Evolutionary conservation across 2,329 filamentous ascomycete species (phyloP), one percentile per base, ranked within the genome.

Genomic region (Rutstroemia sp.): DNA sequence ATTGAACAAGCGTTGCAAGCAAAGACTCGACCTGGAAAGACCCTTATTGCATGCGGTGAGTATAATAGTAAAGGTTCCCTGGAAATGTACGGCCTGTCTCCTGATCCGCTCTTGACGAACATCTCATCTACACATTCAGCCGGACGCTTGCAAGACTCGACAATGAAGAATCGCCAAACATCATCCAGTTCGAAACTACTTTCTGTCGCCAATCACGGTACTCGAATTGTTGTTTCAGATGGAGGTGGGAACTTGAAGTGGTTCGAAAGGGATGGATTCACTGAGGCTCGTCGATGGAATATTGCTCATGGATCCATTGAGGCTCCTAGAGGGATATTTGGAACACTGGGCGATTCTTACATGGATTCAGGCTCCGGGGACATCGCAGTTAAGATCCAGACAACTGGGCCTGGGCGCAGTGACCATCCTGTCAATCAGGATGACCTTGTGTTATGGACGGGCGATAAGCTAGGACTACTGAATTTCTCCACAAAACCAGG

Each of bases 51-150:
- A 2, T 89, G 88, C 41, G 92, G 92, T 5, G 89, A 92, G 68
- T 96, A 96, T 74, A 95, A 94, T 64, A 90, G 87, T 34, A 92
- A 94, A 70, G 92, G 92, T 0, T 92, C 88, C 0, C 75, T 97
- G 2, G 92, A 97, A 67, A 74, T 96, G n/a, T 96, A 95, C 70
- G 83, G 84, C 14, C 72, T 90, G 1, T 75, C 73, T 23, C 72
- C 71, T 53, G 64, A 63, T 12, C 60, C 59, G 53, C 58, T 59
- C 18, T 37, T 61, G 14, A 57, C 63, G 14, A 63, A 59, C n/a
- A 59, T 62, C 59, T 67, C 59, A 61, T 74, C 63, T 69, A 60
- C 53, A 48, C 53, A 30, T 65, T 60, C 60, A 65, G 61, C 66
- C 39, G 67, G 69, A 34, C 66, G 62, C 61, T 70, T 72, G 48